These are phyloP conservation scores for Triticum timopheevii DNA, from an alignment of 176 grass and related monocot species.

Conservation along the genomic window DNA sequence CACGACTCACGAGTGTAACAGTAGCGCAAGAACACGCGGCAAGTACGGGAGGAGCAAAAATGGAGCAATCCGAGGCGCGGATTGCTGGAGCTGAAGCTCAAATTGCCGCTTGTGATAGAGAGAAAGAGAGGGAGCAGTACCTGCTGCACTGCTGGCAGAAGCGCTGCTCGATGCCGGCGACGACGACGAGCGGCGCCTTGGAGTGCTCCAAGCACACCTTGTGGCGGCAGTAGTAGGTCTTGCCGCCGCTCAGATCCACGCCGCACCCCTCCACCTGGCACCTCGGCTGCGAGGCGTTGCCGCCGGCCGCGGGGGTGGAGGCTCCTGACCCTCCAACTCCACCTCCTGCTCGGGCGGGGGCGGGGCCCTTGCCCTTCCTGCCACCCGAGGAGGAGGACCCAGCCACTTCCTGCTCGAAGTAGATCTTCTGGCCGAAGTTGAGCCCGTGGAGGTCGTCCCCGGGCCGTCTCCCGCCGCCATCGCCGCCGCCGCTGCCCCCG, in stretches of 20 bases:
- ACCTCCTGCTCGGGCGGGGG: not conserved
- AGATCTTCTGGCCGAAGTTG: conserved; percentile 93
- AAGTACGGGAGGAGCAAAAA: not conserved
- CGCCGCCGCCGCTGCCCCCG: conserved; percentile 22
- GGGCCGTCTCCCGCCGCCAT: not conserved
- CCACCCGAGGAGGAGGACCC: not conserved
- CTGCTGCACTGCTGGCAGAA: conserved; percentile 99
- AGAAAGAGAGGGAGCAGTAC: conserved; percentile 38
- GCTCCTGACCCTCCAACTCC: not conserved
- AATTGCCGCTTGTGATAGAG: not conserved
- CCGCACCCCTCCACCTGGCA: conserved; percentile 98
- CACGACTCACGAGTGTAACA: conserved; percentile 41
- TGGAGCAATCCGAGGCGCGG: not conserved
- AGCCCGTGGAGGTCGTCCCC: conserved; percentile 64
- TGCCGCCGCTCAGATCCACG: conserved; percentile 72
- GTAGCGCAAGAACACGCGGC: not conserved
- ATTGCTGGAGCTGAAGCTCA: not conserved
- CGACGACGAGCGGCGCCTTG: conserved; percentile 71
- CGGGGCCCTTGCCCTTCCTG: conserved; percentile 35
- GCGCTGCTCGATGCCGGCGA: conserved; percentile 90
- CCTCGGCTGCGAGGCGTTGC: conserved; percentile 32
- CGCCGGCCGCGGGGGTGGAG: not conserved
- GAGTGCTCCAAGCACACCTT: conserved; percentile 89
- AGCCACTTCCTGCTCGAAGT: conserved; percentile 70
- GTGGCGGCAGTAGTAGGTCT: conserved; percentile 83